These are phyloP conservation scores for Paraconiothyrium brasiliense DNA, from an alignment of 2,329 filamentous ascomycete genomes.

Conservation along the genomic window DNA sequence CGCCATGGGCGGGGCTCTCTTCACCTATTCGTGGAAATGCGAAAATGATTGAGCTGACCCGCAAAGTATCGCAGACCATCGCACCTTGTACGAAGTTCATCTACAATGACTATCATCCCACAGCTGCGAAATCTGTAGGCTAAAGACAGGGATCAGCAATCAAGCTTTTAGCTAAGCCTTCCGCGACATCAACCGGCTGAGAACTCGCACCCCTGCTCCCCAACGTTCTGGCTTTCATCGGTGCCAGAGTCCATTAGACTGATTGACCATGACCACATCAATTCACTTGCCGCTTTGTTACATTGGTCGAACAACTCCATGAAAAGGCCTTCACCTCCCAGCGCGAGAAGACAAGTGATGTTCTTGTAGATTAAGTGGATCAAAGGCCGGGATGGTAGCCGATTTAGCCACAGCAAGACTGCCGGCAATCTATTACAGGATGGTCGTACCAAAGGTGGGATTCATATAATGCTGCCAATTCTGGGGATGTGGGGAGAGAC, in stretches of 20 bases:
- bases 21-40: constrained; percentile 19
- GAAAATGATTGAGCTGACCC: background rate
- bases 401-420: constrained; percentile 20
- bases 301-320: background rate
- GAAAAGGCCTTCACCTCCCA: background rate
- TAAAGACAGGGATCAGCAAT: constrained; percentile 30
- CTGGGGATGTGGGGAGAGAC: constrained; percentile 6
- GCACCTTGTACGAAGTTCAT: background rate
- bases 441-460: constrained; percentile 18
- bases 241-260: background rate
- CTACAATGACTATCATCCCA: background rate
- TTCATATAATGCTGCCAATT: constrained; percentile 15
- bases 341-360: background rate
- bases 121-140: constrained; percentile 16
- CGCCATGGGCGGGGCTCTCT: constrained; percentile 11
- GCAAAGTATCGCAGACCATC: background rate
- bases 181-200: constrained; percentile 25
- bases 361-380: constrained; percentile 8
- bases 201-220: constrained; percentile 23
- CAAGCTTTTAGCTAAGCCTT: constrained; percentile 42
- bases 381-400: background rate
- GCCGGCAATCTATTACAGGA: constrained; percentile 15
- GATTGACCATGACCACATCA: no score
- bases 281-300: no score
- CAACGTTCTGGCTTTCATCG: constrained; percentile 15